Evolutionary conservation across 2,329 filamentous ascomycete species (phyloP).

Genomic region (Phyllosticta citribraziliensis): DNA sequence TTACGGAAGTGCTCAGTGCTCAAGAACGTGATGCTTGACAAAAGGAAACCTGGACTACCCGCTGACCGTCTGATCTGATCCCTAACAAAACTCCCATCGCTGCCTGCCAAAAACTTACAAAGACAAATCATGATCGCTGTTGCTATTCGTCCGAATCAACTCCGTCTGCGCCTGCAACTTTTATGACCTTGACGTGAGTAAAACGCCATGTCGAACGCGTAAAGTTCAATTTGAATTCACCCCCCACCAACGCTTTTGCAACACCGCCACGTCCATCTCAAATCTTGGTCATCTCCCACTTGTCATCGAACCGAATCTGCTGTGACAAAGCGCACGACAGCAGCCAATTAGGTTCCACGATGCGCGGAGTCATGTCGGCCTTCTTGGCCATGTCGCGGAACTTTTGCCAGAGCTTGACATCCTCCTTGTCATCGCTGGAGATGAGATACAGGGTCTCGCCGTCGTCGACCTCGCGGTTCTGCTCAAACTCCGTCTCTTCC

Average conservation of each 20-base stretch:
- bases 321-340: slow-evolving; percentile 85
- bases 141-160: neutral
- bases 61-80: too few species aligned
- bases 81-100: neutral
- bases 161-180: neutral
- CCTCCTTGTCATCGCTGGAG: slow-evolving; percentile 54
- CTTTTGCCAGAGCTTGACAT: slow-evolving; percentile 65
- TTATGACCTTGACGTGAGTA: neutral
- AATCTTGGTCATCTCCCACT: neutral
- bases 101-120: neutral
- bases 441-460: slow-evolving; percentile 62
- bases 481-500: slow-evolving; percentile 15
- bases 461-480: slow-evolving; percentile 44
- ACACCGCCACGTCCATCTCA: neutral
- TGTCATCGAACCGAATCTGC: slow-evolving; percentile 39
- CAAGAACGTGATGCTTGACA: too few species aligned
- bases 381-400: slow-evolving; percentile 72
- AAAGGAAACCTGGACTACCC: too few species aligned
- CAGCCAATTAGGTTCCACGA: slow-evolving; percentile 84
- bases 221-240: neutral
- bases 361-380: slow-evolving; percentile 67
- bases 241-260: neutral
- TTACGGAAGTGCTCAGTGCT: too few species aligned
- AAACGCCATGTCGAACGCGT: neutral
- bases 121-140: neutral